Base-by-base conservation (phyloP, 1,284 basidiomycete genomes). In the Pterulicium gracile region DNA sequence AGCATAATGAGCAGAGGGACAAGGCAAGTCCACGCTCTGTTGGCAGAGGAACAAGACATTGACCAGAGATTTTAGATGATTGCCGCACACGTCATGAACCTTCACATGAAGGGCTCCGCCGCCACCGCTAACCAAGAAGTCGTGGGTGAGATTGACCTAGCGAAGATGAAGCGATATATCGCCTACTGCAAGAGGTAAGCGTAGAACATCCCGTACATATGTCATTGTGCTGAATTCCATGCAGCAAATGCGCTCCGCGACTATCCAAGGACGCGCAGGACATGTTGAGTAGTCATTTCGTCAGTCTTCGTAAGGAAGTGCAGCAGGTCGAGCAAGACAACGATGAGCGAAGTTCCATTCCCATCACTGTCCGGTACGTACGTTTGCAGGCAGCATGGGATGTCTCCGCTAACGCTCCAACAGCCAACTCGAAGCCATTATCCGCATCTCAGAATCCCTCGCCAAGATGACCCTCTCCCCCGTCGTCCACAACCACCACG, bases 121-220 rank as follows among this genome's bases (percentile, higher is more conserved):
- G 81, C 41, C 82, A 79, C 51, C 72, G 74, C 70, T 49, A 61
- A 73, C 50, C 75, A 75, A 1, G 77, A 88, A 46, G 72, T 71
- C 2, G 74, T 82, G 1, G 95, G 92, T n/a, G 96, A 99, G 64
- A 90, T 99, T 50, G 88, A 92, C 58, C 76, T 98, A 41, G 94
- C 97, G 59, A 94, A 92, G 69, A 98, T 99, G 96, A 98, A 96
- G 70, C 79, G 91, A 51, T 99, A 91, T 61, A 88, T 98, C 51
- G 81, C 92, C 10, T 98, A 91, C 63, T 95, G 90, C 75, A 98
- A 98, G 67, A 80, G 82, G 89, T 88, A 52, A 75, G 63, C 1
- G 19, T 42, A 41, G 21, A 22, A 20, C 35, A 4, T 5, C n/a
- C 46, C 34, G 36, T 22, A 2, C 34, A 39, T 1, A 22, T 23